phyloP scores from a whole-genome alignment of 2,329 filamentous ascomycete species.

The Hymenoscyphus fraxineus region DNA sequence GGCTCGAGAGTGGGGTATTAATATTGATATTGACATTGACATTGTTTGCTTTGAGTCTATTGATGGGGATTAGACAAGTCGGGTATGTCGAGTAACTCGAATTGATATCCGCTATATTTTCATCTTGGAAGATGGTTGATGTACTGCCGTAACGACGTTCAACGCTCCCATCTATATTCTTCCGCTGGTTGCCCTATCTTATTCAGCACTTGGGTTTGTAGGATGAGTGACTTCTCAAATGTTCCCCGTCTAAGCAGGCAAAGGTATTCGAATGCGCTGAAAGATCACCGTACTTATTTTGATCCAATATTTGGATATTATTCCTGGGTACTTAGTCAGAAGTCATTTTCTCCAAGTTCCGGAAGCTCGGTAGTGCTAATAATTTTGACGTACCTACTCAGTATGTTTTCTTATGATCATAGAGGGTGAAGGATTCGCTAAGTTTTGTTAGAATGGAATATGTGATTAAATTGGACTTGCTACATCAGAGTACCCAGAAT shows the following conservation, averaged over 20 bases:
- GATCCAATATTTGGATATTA: slow-evolving; percentile 55
- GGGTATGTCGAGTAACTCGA: slow-evolving; percentile 59
- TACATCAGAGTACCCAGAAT: not conserved
- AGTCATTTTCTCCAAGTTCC: not conserved
- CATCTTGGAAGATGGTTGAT: slow-evolving; percentile 65
- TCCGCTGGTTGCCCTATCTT: slow-evolving; percentile 64
- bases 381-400: not conserved
- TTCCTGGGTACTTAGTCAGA: not conserved
- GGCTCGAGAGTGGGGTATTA: slow-evolving; percentile 47
- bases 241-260: slow-evolving; percentile 60
- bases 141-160: slow-evolving; percentile 65
- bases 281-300: slow-evolving; percentile 63
- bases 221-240: slow-evolving; percentile 44
- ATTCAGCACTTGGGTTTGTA: slow-evolving; percentile 38
- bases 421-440: not conserved
- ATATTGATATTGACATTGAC: slow-evolving; percentile 52
- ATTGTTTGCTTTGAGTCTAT: slow-evolving; percentile 66
- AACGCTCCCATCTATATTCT: slow-evolving; percentile 65
- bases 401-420: not conserved
- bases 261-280: slow-evolving; percentile 67
- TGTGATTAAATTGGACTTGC: not conserved
- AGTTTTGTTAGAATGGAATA: not conserved
- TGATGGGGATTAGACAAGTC: slow-evolving; percentile 60
- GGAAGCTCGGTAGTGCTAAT: not conserved
- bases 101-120: slow-evolving; percentile 53